Base-by-base conservation (phyloP, 1,139 yeast species). In the Debaryomycetaceae sp. region DNA sequence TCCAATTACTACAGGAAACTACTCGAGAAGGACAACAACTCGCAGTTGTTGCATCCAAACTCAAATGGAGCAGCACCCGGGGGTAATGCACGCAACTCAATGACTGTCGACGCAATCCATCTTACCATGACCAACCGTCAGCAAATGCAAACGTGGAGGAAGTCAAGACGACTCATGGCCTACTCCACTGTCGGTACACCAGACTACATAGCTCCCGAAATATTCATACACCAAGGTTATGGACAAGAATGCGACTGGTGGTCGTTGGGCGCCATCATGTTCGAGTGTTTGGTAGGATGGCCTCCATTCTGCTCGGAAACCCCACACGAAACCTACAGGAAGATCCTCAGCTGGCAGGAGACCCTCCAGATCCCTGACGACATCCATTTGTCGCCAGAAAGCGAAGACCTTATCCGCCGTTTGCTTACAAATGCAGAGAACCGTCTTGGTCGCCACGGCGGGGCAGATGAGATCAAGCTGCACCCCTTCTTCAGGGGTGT, bases 231-330 rank as follows among this genome's bases (percentile, higher is more conserved):
- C 56, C 96, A 92, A 68, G 99, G 99, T 3, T 94, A 92, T 63
- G 97, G 98, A 14, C 98, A 91, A 66, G 98, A 92, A 61, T 94
- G 99, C 67, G 99, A 92, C 63, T 92, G 99, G 99, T 92, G 98
- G 98, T 88, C 97, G 5, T 70, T 92, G 32, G 99, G 99, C 19
- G 96, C 98, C 1, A 92, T 92, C 59, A 92, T 92, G 99, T 92
- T 87, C 67, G 99, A 92, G 70, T 92, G 98, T 71, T 72, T 92
- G 48, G 88, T 92, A 48, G 99, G 99, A 15, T 92, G 98, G 98
- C 98, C 99, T 17, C 99, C 99, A 41, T 92, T 92, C 66, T 94
- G 98, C 66, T 86, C 96, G 1, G 98, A 92, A 59, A 88, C 97
- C 5, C 98, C 98, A n/a, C 97, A 91, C 53, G 98, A 92, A 55